Evolutionary conservation across 441 rosid species (phyloP), one percentile per base, ranked within the genome.

Genomic region (Populus hybrid): DNA sequence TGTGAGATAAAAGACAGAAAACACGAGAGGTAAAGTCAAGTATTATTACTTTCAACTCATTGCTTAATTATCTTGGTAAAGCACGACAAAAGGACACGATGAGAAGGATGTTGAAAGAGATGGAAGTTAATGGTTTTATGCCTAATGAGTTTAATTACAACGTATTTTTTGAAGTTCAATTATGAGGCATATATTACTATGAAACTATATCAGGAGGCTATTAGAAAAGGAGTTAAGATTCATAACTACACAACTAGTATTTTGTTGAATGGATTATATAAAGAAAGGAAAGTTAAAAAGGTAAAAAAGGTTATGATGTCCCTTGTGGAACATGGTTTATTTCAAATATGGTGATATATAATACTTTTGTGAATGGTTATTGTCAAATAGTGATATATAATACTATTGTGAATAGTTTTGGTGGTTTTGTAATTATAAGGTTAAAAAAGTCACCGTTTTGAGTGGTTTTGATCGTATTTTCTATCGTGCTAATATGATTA

Each of bases 101-200:
- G 1, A 32, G 6, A 4, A 32, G 34, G 34, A 32, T 32, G 34
- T 32, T 32, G 34, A 32, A 32, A 32, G 34, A 32, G 34, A 32
- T 32, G 34, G 34, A 32, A 32, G 34, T 5, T 32, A 32, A 32
- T 32, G 34, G 34, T 32, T 32, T 32, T 32, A 34, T 76, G 69
- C 87, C 89, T 20, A 97, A 92, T 82, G 86, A 84, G 24, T 91
- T 83, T 80, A 92, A 93, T n/a, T 87, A 78, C 5, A 84, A 90
- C 74, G 82, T 88, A 57, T 79, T 91, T 75, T 86, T 90, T 66
- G 16, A 87, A 69, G 85, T 79, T 81, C 69, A 83, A 86, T 34
- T 80, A 84, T 66, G 71, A 23, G 42, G 84, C 85, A 53, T 85
- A 81, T 34, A 6, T 1, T 75, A 88, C 86, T 72, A 14, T 88